phyloP scores from a whole-genome alignment of 2,329 filamentous ascomycete species.

The Trichoderma endophyticum region DNA sequence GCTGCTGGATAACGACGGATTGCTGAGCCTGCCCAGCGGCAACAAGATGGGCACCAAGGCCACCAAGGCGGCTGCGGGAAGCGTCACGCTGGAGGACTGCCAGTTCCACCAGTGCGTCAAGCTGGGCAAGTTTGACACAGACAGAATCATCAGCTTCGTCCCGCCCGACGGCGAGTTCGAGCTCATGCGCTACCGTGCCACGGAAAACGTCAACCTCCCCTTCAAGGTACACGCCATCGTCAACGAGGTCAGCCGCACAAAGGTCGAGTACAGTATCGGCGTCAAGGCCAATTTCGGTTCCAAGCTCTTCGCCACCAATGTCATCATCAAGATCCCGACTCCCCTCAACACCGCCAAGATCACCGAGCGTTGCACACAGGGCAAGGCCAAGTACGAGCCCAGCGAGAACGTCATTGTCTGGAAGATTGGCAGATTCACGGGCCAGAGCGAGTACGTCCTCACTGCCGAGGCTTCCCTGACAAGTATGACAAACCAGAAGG shows the following conservation, averaged over 20 bases:
- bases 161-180: conserved; percentile 98
- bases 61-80: conserved; percentile 91
- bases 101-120: conserved; percentile 99
- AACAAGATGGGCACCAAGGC: conserved; percentile 81
- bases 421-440: conserved; percentile 98
- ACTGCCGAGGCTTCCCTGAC: conserved; percentile 91
- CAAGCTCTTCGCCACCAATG: conserved; percentile 96
- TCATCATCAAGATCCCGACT: conserved; percentile 89
- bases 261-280: conserved; percentile 97
- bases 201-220: conserved; percentile 96
- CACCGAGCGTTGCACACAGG: conserved; percentile 87
- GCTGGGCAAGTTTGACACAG: conserved; percentile 91
- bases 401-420: conserved; percentile 97
- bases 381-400: conserved; percentile 97
- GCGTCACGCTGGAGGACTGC: conserved; percentile 94
- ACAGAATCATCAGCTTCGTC: conserved; percentile 95
- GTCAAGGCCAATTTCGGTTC: conserved; percentile 95
- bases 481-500: conserved; percentile 97
- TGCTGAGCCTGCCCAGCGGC: conserved; percentile 65
- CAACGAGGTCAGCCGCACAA: conserved; percentile 93
- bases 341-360: conserved; percentile 95
- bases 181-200: conserved; percentile 96
- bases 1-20: conserved; percentile 74
- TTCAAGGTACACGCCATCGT: conserved; percentile 99
- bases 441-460: conserved; percentile 94